phyloP scores from a whole-genome alignment of 495 filamentous ascomycete genomes.

The Cercophora scortea region DNA sequence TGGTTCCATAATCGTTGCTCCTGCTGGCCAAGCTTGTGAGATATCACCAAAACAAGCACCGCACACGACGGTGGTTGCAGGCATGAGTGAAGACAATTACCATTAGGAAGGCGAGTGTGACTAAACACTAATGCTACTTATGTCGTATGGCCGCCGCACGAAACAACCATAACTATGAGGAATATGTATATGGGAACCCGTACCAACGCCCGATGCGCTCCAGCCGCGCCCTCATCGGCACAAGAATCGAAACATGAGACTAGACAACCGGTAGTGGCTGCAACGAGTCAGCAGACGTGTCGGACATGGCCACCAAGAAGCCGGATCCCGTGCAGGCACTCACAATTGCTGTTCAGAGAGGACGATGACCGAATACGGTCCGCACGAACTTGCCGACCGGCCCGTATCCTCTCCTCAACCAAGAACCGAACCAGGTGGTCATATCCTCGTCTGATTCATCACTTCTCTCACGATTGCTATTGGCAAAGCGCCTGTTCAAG shows the following conservation, averaged over 20 bases:
- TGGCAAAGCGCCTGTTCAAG: neutral
- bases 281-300: neutral
- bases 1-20: too few species aligned
- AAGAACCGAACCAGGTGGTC: neutral
- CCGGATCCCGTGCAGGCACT: neutral
- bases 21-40: too few species aligned
- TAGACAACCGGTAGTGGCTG: neutral
- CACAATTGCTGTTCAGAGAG: neutral
- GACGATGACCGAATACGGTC: neutral
- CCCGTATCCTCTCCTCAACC: neutral
- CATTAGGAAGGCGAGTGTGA: too few species aligned
- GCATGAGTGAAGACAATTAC: too few species aligned
- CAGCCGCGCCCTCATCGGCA: neutral
- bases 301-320: neutral
- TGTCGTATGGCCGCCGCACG: too few species aligned
- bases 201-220: neutral
- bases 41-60: too few species aligned
- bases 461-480: neutral
- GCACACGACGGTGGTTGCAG: too few species aligned
- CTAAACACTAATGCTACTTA: too few species aligned
- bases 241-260: slow-evolving; percentile 1
- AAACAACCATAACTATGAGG: neutral
- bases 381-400: neutral
- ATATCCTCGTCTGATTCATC: neutral
- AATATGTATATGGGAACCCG: neutral